Percentiles rank a stretch among this genome's conserved stretches.
phyloP scores from a whole-genome alignment of 2,329 filamentous ascomycete species.

The Cladosporium halotolerans region DNA sequence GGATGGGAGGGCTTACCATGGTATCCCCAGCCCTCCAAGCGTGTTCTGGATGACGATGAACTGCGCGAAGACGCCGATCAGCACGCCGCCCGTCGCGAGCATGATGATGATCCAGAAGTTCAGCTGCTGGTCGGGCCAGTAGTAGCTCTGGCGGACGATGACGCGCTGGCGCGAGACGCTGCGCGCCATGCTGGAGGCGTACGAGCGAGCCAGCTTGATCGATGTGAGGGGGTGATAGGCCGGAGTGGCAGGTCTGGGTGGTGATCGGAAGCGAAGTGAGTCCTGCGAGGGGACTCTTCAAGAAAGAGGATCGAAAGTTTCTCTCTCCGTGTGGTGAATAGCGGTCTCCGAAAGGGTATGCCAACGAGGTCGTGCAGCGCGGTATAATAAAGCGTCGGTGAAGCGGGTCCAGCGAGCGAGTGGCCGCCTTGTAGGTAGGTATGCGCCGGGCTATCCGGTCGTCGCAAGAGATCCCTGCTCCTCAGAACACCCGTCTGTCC shows the following conservation, averaged over 20 bases:
- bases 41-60: constrained; percentile 54
- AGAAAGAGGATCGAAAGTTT: too few relatives aligned
- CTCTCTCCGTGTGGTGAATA: too few relatives aligned
- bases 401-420: constrained; percentile 1
- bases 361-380: too few relatives aligned
- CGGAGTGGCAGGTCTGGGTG: background rate
- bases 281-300: too few relatives aligned
- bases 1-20: constrained; percentile 46
- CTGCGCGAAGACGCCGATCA: constrained; percentile 55
- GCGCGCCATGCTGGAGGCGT: constrained; percentile 24
- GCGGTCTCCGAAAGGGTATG: too few relatives aligned
- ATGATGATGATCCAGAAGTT: constrained; percentile 61
- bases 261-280: background rate
- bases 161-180: constrained; percentile 28
- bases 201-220: constrained; percentile 8
- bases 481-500: background rate
- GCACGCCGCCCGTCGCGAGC: constrained; percentile 50
- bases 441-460: constrained; percentile 4
- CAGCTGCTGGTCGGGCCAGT: constrained; percentile 60
- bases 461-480: background rate
- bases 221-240: background rate
- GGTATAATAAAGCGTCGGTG: constrained; percentile 3
- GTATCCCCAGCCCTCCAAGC: constrained; percentile 48
- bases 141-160: constrained; percentile 48
- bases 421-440: background rate